A percentile compares a stretch with the other conserved stretches of the same genome.
These are phyloP conservation scores for Ogataea corticis DNA, from an alignment of 805 yeast genomes.

Conservation along the genomic window DNA sequence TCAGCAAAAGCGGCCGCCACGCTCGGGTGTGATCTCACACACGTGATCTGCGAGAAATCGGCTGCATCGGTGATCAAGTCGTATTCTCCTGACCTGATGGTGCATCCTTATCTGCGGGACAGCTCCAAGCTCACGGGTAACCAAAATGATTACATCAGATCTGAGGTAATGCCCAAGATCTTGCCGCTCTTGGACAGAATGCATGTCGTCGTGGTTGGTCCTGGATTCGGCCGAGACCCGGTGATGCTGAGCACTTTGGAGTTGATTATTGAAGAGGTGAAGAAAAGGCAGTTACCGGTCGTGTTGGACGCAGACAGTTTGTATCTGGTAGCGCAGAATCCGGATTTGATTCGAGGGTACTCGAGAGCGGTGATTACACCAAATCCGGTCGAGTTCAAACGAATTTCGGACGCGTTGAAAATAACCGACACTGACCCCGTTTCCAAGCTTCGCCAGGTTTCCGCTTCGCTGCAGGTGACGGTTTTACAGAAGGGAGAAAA, in stretches of 20 bases:
- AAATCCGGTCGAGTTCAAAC: constrained; percentile 77
- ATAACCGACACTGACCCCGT: constrained; percentile 21
- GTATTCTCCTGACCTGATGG: constrained; percentile 93
- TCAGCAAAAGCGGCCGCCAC: constrained; percentile 82
- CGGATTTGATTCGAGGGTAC: constrained; percentile 55
- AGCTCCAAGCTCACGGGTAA: constrained; percentile 24
- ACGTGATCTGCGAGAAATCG: constrained; percentile 76
- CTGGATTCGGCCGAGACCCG: constrained; percentile 87
- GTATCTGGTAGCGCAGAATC: constrained; percentile 59
- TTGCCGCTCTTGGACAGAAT: constrained; percentile 56
- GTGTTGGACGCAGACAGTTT: constrained; percentile 92
- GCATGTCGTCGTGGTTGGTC: constrained; percentile 86
- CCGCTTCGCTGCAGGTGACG: constrained; percentile 53
- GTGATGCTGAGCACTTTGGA: constrained; percentile 62
- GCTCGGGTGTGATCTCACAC: constrained; percentile 86
- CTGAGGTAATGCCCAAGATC: constrained; percentile 57
- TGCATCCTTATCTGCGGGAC: constrained; percentile 83
- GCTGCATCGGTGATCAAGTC: constrained; percentile 83
- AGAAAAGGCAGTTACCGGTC: constrained; percentile 60
- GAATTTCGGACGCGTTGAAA: constrained; percentile 57
- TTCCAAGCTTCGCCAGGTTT: constrained; percentile 38
- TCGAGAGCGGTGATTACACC: constrained; percentile 78
- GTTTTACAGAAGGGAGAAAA: constrained; percentile 71
- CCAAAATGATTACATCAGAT: constrained; percentile 35
- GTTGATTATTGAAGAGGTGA: constrained; percentile 57